Conservation (phyloP, 108 stramenopile genomes). For the Mediolabrus comicus region DNA sequence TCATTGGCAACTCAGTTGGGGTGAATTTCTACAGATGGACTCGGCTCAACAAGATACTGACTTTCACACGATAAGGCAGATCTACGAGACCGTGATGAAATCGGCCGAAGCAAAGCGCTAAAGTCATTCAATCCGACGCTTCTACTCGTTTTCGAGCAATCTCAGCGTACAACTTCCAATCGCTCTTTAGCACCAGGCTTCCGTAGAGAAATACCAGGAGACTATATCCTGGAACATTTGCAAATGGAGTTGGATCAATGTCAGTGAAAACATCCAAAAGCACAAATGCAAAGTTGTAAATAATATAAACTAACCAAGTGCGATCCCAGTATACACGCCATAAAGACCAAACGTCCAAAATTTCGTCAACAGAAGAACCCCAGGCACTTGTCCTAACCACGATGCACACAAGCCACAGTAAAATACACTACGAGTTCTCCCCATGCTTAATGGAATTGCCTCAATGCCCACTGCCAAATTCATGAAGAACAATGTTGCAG, state of each 20-base stretch:
- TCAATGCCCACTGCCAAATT: slow-evolving; percentile 79
- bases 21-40: slow-evolving; percentile 31
- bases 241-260: no score
- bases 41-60: slow-evolving; percentile 32
- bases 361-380: slow-evolving; percentile 55
- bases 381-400: slow-evolving; percentile 71
- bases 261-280: no score
- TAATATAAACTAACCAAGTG: no score
- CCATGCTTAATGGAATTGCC: slow-evolving; percentile 74
- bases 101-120: slow-evolving; percentile 8
- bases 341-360: slow-evolving; percentile 74
- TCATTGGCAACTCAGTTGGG: slow-evolving; percentile 45
- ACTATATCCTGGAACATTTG: slow-evolving; percentile 44
- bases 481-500: slow-evolving; percentile 70
- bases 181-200: slow-evolving; percentile 24
- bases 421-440: slow-evolving; percentile 69
- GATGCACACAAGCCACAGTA: slow-evolving; percentile 67
- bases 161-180: slow-evolving; percentile 51
- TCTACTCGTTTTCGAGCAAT: slow-evolving; percentile 36
- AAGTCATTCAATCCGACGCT: neutral
- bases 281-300: no score
- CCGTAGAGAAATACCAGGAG: slow-evolving; percentile 43
- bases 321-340: slow-evolving; percentile 76
- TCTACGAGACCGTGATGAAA: slow-evolving; percentile 43
- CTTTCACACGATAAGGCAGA: slow-evolving; percentile 36